Percentiles rank a stretch among this genome's conserved stretches.
These are phyloP conservation scores for Boletus rufocinnamomeus DNA, from an alignment of 768 basidiomycete species.

Conservation along the genomic window DNA sequence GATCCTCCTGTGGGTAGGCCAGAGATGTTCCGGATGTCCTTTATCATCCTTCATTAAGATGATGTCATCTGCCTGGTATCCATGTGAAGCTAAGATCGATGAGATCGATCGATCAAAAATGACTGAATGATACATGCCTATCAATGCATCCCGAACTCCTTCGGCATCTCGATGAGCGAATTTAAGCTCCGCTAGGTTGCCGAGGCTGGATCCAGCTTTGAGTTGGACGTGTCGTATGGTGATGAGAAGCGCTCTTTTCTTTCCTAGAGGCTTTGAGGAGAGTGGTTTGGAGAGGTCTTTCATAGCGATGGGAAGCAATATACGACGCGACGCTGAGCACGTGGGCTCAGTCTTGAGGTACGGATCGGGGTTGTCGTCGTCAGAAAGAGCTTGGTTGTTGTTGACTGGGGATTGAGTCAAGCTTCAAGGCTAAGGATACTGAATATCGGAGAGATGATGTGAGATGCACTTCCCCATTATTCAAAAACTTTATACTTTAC, in stretches of 20 bases:
- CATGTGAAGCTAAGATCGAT: conserved; percentile 34
- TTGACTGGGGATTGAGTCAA: too few relatives aligned
- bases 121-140: conserved; percentile 11
- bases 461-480: too few relatives aligned
- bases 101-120: conserved; percentile 1
- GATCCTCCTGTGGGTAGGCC: conserved; percentile 48
- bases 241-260: conserved; percentile 26
- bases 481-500: too few relatives aligned
- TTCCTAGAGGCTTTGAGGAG: not conserved
- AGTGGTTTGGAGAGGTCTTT: not conserved
- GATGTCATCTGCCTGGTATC: conserved; percentile 43
- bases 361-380: not conserved
- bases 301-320: not conserved
- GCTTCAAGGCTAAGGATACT: not conserved
- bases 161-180: conserved; percentile 25
- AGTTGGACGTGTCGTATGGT: conserved; percentile 14
- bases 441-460: not conserved
- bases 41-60: conserved; percentile 44
- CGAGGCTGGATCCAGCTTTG: not conserved
- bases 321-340: too few relatives aligned
- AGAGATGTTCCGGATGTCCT: conserved; percentile 28
- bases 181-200: conserved; percentile 8
- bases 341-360: not conserved
- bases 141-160: conserved; percentile 17
- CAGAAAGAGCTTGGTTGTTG: not conserved